phyloP scores from a whole-genome alignment of 1,284 basidiomycete species.

The Trametes sp. region DNA sequence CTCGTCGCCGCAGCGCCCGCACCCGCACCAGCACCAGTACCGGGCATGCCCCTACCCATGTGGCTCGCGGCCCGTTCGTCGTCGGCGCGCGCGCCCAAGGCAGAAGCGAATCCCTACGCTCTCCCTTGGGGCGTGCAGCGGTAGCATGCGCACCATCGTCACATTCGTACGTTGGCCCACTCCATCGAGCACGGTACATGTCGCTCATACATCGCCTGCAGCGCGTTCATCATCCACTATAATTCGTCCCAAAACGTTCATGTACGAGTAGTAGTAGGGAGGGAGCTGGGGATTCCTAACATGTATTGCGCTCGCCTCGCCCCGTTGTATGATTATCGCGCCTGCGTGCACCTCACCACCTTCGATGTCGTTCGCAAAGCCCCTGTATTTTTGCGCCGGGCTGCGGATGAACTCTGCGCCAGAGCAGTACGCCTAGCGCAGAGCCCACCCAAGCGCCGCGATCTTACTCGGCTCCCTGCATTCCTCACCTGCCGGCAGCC shows the following conservation, averaged over 20 bases:
- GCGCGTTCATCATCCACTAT: too few species aligned
- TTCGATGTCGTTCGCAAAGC: neutral
- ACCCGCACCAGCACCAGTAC: neutral
- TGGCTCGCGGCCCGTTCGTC: conserved; percentile 12
- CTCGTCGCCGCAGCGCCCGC: conserved; percentile 4
- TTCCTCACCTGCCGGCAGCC: conserved; percentile 8
- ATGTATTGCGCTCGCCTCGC: conserved; percentile 1
- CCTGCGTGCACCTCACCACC: too few species aligned
- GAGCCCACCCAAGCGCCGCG: neutral
- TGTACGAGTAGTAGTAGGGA: neutral
- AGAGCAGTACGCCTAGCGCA: neutral
- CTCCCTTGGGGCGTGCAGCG: conserved; percentile 17
- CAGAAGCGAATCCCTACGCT: conserved; percentile 13
- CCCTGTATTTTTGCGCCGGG: too few species aligned
- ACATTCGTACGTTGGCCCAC: neutral
- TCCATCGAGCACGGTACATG: neutral
- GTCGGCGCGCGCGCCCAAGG: conserved; percentile 19
- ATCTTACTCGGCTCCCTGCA: conserved; percentile 6
- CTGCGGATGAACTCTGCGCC: conserved; percentile 2
- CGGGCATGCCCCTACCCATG: conserved; percentile 20
- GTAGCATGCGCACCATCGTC: neutral
- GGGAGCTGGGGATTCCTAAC: neutral
- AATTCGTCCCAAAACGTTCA: too few species aligned
- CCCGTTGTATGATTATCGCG: neutral
- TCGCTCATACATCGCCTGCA: neutral